Evolutionary conservation across 1,284 basidiomycete genomes (phyloP).

Genomic region (Gymnopus androsaceus): DNA sequence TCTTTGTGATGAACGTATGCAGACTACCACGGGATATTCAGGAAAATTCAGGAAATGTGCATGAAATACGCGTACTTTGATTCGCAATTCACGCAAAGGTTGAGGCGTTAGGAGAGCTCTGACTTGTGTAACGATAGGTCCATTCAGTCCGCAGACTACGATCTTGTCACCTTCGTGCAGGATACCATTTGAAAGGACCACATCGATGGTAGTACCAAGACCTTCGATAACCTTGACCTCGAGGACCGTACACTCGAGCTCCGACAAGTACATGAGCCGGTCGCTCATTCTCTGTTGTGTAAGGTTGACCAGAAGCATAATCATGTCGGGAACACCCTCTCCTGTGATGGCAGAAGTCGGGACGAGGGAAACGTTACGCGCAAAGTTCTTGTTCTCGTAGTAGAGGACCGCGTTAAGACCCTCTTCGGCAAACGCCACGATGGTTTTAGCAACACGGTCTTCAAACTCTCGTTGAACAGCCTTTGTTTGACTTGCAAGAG

Average conservation of each 20-base stretch:
- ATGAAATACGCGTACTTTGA: constrained; percentile 66
- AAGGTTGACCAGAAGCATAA: constrained; percentile 95
- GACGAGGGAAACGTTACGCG: constrained; percentile 92
- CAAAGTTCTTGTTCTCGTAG: constrained; percentile 98
- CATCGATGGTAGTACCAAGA: constrained; percentile 97
- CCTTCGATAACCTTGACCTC: constrained; percentile 99
- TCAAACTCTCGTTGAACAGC: constrained; percentile 92
- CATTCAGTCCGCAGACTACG: constrained; percentile 96
- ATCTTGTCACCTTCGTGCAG: constrained; percentile 93
- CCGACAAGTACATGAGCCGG: constrained; percentile 96
- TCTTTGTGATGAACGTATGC: constrained; percentile 98
- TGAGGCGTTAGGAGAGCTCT: constrained; percentile 96
- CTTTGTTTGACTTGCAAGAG: constrained; percentile 82
- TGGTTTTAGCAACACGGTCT: constrained; percentile 84
- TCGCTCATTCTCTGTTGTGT: constrained; percentile 99
- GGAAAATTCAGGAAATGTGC: not conserved
- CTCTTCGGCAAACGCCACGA: constrained; percentile 95
- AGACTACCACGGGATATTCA: constrained; percentile 53
- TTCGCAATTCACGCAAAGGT: constrained; percentile 92
- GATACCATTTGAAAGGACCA: constrained; percentile 95
- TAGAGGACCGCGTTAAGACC: constrained; percentile 95
- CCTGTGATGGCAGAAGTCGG: constrained; percentile 98
- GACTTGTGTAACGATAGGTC: constrained; percentile 95
- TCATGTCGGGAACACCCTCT: constrained; percentile 99
- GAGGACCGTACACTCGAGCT: constrained; percentile 98